phyloP scores from a whole-genome alignment of 225 moss, liverwort and hornwort genomes.

The Pleurozium schreberi region DNA sequence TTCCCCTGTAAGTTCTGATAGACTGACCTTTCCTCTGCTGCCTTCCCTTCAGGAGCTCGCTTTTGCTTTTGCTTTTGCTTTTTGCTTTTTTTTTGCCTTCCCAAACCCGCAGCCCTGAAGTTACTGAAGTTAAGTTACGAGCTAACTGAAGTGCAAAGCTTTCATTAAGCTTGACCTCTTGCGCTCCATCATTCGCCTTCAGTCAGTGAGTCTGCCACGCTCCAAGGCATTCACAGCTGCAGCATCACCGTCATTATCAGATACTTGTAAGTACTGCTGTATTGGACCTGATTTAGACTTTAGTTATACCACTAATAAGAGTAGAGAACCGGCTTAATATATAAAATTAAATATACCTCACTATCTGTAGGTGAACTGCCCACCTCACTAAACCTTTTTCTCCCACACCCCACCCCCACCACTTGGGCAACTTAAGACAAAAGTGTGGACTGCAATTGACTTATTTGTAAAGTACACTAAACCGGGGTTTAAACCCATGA shows the following conservation, averaged over 20 bases:
- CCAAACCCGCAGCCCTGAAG: background rate
- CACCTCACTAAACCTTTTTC: background rate
- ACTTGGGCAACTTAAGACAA: too few species aligned
- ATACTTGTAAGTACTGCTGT: background rate
- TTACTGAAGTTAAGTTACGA: background rate
- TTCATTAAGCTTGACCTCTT: constrained; percentile 19
- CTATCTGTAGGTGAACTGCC: background rate
- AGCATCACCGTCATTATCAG: constrained; percentile 16
- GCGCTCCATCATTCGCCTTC: constrained; percentile 2
- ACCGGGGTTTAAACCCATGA: too few species aligned
- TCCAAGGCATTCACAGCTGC: constrained; percentile 20
- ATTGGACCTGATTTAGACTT: background rate
- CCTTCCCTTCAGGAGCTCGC: too few species aligned
- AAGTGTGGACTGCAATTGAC: background rate
- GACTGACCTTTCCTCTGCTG: background rate
- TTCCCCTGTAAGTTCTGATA: background rate
- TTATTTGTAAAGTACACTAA: too few species aligned
- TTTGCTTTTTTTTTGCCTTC: background rate
- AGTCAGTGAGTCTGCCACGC: background rate
- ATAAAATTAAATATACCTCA: background rate
- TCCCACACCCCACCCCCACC: rapidly evolving
- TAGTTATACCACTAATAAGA: background rate
- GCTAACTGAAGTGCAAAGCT: background rate
- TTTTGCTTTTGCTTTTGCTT: too few species aligned
- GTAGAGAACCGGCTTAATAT: background rate